phyloP scores from a whole-genome alignment of 2,329 filamentous ascomycete species.

The Cercospora beticola region DNA sequence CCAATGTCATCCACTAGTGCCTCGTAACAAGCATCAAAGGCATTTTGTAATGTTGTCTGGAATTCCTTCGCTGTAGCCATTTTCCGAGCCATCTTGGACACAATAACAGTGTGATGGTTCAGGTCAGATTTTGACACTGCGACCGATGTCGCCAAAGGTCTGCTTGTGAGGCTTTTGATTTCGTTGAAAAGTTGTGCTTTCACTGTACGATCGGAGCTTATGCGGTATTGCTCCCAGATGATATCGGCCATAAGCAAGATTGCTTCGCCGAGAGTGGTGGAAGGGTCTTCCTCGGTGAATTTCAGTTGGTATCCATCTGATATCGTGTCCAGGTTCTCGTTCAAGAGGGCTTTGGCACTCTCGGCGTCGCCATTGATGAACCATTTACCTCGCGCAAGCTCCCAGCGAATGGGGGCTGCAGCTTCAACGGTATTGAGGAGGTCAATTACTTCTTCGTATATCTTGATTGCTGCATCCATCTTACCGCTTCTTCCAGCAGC shows the following conservation, averaged over 20 bases:
- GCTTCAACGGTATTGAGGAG: slow-evolving; percentile 8
- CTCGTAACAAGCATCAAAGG: slow-evolving; percentile 12
- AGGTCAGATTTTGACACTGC: slow-evolving; percentile 6
- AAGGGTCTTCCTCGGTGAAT: slow-evolving; percentile 11
- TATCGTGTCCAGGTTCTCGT: slow-evolving; percentile 3
- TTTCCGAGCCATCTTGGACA: slow-evolving; percentile 6
- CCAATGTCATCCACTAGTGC: slow-evolving; percentile 5
- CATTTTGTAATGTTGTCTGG: slow-evolving; percentile 5
- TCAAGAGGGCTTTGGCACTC: slow-evolving; percentile 7
- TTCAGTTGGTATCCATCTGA: neutral
- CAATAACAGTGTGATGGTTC: neutral
- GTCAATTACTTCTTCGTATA: slow-evolving; percentile 8
- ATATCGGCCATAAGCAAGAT: slow-evolving; percentile 10
- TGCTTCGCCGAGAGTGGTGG: neutral
- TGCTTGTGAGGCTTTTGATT: slow-evolving; percentile 3
- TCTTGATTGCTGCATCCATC: neutral
- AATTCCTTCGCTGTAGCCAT: slow-evolving; percentile 6
- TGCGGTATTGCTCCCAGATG: slow-evolving; percentile 4
- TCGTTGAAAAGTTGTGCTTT: slow-evolving; percentile 6
- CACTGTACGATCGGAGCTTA: slow-evolving; percentile 3
- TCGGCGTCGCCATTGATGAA: slow-evolving; percentile 3
- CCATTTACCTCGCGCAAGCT: slow-evolving; percentile 8
- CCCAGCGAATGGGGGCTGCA: slow-evolving; percentile 1
- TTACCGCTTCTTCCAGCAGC: slow-evolving; percentile 5
- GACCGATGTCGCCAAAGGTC: neutral